A percentile compares a stretch with the other conserved stretches of the same genome.
Evolutionary conservation across 768 basidiomycete species (phyloP).

Genomic region (Pluteus cervinus): DNA sequence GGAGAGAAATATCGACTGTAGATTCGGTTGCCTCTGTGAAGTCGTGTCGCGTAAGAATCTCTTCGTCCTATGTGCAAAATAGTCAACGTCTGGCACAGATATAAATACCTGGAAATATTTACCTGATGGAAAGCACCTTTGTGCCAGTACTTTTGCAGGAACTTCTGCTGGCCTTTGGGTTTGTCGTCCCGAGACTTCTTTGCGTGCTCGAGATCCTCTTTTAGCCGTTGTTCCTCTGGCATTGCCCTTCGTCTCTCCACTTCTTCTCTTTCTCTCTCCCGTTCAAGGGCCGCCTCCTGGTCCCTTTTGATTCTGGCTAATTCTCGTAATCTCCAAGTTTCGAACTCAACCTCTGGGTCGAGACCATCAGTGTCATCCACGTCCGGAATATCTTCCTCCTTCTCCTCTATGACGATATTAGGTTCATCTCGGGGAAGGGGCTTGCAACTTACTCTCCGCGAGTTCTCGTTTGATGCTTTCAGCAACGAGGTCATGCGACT

Average conservation of each 20-base stretch:
- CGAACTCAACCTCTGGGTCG: constrained; percentile 87
- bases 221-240: constrained; percentile 88
- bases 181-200: constrained; percentile 80
- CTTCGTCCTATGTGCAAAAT: constrained; percentile 56
- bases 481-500: constrained; percentile 89
- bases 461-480: constrained; percentile 91
- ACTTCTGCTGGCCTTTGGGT: constrained; percentile 86
- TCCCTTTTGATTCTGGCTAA: constrained; percentile 91
- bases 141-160: constrained; percentile 98
- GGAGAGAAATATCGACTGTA: constrained; percentile 77
- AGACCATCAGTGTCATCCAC: constrained; percentile 94
- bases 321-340: constrained; percentile 93
- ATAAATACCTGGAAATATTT: constrained; percentile 7
- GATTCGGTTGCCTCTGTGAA: constrained; percentile 88
- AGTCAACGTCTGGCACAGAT: constrained; percentile 1
- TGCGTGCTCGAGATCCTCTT: constrained; percentile 87
- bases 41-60: constrained; percentile 78
- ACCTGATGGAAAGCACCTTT: constrained; percentile 99
- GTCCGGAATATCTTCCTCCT: constrained; percentile 75
- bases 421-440: neutral
- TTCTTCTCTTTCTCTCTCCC: constrained; percentile 86
- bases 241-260: constrained; percentile 86
- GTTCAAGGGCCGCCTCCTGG: constrained; percentile 77
- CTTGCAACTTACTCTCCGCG: constrained; percentile 67
- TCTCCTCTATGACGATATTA: constrained; percentile 61